phyloP scores from a whole-genome alignment of 1,284 basidiomycete species.

The Porodaedalea pini region DNA sequence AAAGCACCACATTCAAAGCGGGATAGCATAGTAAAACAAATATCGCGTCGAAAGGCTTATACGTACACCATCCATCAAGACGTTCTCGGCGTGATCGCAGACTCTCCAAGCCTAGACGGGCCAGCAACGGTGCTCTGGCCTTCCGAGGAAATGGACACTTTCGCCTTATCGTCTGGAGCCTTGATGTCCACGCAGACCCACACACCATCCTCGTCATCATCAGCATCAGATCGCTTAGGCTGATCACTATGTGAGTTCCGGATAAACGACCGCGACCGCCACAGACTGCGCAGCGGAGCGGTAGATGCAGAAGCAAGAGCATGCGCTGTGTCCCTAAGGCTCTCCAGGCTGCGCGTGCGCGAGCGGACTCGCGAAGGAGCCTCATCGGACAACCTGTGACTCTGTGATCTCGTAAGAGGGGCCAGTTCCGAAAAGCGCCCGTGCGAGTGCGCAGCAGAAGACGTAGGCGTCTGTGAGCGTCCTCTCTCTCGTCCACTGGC shows the following conservation, averaged over 20 bases:
- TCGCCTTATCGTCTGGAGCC: not conserved
- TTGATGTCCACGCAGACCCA: conserved; percentile 6
- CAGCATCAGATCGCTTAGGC: not conserved
- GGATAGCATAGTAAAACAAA: too few relatives aligned
- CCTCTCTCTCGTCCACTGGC: conserved; percentile 1
- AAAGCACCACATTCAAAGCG: too few relatives aligned
- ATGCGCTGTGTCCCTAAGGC: conserved; percentile 2
- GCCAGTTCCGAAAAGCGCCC: not conserved
- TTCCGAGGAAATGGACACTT: not conserved
- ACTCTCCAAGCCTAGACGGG: not conserved
- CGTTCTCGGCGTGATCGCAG: too few relatives aligned
- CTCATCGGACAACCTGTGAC: not conserved
- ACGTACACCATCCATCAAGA: too few relatives aligned
- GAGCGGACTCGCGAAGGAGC: not conserved
- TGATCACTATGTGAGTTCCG: not conserved
- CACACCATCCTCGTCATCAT: conserved; percentile 1
- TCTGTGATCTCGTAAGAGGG: not conserved
- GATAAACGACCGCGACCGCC: conserved; percentile 1
- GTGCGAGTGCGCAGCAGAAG: not conserved
- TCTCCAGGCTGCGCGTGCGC: conserved; percentile 6
- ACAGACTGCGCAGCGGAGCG: conserved; percentile 1
- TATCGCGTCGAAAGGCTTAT: too few relatives aligned
- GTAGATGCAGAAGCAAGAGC: conserved; percentile 5
- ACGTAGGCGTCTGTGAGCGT: not conserved
- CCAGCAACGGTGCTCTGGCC: not conserved